Evolutionary conservation across 176 grass and related monocot genomes (phyloP).

Genomic region (Ampelocalamus luodianensis): DNA sequence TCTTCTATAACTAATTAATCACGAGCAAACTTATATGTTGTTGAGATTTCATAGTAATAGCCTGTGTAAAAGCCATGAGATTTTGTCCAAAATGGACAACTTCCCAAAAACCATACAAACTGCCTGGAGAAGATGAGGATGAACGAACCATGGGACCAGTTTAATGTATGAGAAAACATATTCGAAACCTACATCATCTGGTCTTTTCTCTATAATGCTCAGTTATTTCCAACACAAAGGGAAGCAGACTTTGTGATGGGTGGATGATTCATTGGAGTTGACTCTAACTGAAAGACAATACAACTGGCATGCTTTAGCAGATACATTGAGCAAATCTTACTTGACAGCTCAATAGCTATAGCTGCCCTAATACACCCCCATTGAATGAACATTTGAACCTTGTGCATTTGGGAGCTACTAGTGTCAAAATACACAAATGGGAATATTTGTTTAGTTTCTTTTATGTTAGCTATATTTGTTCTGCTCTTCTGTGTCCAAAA

Average conservation of each 20-base stretch:
- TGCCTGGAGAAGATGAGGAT: background rate
- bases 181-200: background rate
- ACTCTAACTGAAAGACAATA: background rate
- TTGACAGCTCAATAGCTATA: background rate
- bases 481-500: background rate
- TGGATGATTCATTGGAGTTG: background rate
- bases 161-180: conserved; percentile 5
- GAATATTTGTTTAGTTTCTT: background rate
- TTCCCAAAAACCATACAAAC: background rate
- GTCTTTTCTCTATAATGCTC: background rate
- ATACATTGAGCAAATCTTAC: background rate
- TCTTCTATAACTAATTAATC: background rate
- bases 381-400: background rate
- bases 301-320: background rate
- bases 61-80: background rate
- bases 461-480: background rate
- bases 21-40: background rate
- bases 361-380: background rate
- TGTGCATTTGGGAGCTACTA: background rate
- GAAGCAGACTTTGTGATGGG: background rate
- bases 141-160: background rate
- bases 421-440: background rate
- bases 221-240: background rate
- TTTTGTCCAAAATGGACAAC: background rate
- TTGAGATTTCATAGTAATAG: background rate